Conservation (phyloP, 495 filamentous ascomycete genomes). For the Penicillium maclennaniae region DNA sequence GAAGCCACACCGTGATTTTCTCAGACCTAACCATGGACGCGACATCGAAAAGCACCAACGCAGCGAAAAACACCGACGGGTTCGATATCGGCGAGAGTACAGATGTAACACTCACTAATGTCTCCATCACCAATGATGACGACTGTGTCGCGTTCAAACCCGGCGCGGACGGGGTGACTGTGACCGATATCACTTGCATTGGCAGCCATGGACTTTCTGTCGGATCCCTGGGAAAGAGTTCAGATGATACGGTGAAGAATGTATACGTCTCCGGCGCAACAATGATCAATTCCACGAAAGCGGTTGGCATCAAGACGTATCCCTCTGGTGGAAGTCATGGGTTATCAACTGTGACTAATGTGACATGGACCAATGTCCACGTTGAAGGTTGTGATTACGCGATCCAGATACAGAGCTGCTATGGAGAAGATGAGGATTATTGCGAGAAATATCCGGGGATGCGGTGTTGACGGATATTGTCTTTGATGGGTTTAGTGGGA, state of each 20-base stretch:
- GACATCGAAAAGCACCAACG: constrained; percentile 32
- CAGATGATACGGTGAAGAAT: constrained; percentile 36
- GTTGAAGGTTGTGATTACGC: constrained; percentile 42
- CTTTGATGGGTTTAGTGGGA: constrained; percentile 36
- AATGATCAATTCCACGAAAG: constrained; percentile 44
- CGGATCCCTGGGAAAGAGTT: constrained; percentile 32
- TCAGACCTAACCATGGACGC: constrained; percentile 32
- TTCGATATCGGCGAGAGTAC: constrained; percentile 45
- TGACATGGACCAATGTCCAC: constrained; percentile 37
- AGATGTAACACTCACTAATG: constrained; percentile 32
- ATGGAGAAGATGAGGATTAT: constrained; percentile 38
- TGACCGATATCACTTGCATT: constrained; percentile 35
- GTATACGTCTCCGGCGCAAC: constrained; percentile 33
- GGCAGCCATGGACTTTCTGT: constrained; percentile 43
- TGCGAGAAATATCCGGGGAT: constrained; percentile 35
- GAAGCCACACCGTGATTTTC: constrained; percentile 28
- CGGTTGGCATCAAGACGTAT: constrained; percentile 43
- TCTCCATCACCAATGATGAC: constrained; percentile 41
- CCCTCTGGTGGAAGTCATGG: constrained; percentile 34
- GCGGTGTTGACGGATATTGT: constrained; percentile 33
- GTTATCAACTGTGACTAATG: constrained; percentile 36
- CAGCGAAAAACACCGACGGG: constrained; percentile 41
- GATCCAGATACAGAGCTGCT: constrained; percentile 49
- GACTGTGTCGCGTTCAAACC: constrained; percentile 48
- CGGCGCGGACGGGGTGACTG: constrained; percentile 35